Evolutionary conservation across 2,329 filamentous ascomycete genomes (phyloP).

Genomic region (Raffaelea albimanens): DNA sequence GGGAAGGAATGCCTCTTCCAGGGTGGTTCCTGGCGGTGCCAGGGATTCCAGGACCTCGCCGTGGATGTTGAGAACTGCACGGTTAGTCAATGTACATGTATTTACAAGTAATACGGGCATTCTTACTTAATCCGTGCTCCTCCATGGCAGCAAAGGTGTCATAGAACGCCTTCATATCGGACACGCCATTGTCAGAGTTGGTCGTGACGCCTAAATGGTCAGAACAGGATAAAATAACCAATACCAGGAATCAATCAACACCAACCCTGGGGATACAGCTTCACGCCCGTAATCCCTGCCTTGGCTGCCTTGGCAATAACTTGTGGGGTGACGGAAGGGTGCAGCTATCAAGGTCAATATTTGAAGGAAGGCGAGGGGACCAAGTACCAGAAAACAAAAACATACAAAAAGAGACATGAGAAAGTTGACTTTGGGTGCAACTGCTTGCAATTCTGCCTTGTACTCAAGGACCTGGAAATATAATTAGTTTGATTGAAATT

Average conservation of each 20-base stretch:
- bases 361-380: background rate
- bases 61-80: constrained; percentile 59
- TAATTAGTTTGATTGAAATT: background rate
- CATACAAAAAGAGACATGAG: constrained; percentile 58
- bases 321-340: constrained; percentile 54
- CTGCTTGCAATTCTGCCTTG: constrained; percentile 46
- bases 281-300: constrained; percentile 61
- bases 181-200: constrained; percentile 59
- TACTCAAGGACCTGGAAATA: constrained; percentile 53
- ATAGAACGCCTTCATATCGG: constrained; percentile 61
- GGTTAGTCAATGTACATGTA: background rate
- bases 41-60: constrained; percentile 54
- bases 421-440: constrained; percentile 55
- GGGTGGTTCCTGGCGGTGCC: constrained; percentile 26
- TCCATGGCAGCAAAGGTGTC: constrained; percentile 88
- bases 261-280: constrained; percentile 48
- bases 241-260: constrained; percentile 15
- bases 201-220: constrained; percentile 44
- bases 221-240: constrained; percentile 3
- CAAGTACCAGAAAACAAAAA: background rate
- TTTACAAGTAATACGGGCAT: background rate
- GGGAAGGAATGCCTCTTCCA: constrained; percentile 68
- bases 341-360: constrained; percentile 21
- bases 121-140: constrained; percentile 54
- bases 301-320: constrained; percentile 64